phyloP scores from a whole-genome alignment of 2,329 filamentous ascomycete species.

The Stenocarpella maydis region DNA sequence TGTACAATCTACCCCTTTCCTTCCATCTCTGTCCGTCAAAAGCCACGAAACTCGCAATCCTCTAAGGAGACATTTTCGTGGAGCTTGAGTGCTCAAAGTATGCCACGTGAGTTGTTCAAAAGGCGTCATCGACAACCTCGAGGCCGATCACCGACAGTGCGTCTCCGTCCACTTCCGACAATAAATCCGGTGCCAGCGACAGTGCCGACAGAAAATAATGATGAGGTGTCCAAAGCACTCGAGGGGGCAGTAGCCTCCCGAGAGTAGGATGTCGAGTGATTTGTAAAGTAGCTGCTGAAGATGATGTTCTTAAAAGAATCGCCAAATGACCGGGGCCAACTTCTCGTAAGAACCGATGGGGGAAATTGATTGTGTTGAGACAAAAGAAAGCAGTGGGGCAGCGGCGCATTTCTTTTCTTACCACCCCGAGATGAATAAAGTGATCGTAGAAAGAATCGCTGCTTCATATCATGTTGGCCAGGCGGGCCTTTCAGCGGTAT shows the following conservation, averaged over 20 bases:
- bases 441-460: constrained; percentile 12
- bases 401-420: background rate
- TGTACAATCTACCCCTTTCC: constrained; percentile 26
- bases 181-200: constrained; percentile 32
- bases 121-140: constrained; percentile 25
- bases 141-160: background rate
- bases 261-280: constrained; percentile 51
- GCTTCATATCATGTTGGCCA: background rate
- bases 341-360: constrained; percentile 42
- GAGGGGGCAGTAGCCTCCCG: constrained; percentile 47
- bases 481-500: constrained; percentile 60
- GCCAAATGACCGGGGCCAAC: constrained; percentile 44
- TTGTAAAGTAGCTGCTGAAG: constrained; percentile 48
- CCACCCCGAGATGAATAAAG: constrained; percentile 2
- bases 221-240: constrained; percentile 51
- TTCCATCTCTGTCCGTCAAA: background rate
- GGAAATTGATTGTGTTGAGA: constrained; percentile 36
- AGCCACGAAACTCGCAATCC: background rate
- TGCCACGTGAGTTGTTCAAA: constrained; percentile 29
- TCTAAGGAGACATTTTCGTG: background rate
- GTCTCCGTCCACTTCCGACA: constrained; percentile 27
- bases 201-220: constrained; percentile 40
- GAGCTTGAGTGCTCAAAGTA: constrained; percentile 15
- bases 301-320: constrained; percentile 47
- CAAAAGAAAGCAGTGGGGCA: constrained; percentile 13